Base-by-base conservation (phyloP, 2,329 filamentous ascomycete species). In the Phyllosticta citribraziliensis region DNA sequence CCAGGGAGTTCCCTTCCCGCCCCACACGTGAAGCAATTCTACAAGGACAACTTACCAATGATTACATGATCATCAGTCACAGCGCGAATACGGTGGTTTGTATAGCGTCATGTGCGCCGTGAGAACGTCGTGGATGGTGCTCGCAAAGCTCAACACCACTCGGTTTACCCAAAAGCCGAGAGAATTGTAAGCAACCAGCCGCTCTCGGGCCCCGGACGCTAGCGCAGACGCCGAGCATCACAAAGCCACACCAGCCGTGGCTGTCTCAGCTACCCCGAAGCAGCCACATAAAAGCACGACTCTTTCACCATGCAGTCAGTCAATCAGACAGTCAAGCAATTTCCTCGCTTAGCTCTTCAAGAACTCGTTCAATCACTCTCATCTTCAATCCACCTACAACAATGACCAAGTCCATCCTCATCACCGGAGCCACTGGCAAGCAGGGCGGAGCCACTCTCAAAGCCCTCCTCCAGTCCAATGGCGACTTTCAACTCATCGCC, bases 401-500 rank as follows among this genome's bases (percentile, higher is more conserved):
- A 14, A 75, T 74, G 70, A 66, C 71, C 14, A 73, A 68, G 61
- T 64, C 66, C 20, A 65, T 77, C 14, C 68, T 78, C 56, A 65
- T 78, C 24, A 75, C 74, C 17, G 75, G 76, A 33, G 76, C 75
- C 5, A 78, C 76, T 12, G 75, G 76, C 61, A 76, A 78, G 63
- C 76, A 79, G 69, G 76, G 77, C 60, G 73, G 75, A 52, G 71
- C 74, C 14, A 66, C 74, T 30, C 68, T 79, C 59, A 63, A 71
- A 40, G 73, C 75, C 5, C 67, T 79, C 2, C 68, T 78, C 56
- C 64, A 68, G 54, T 62, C 70, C 5, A 65, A 70, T 57, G 64
- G 71, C 62, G 64, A 69, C 19, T 77, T 81, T 62, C 73, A 80
- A 17, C 82, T 86, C 52, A 74, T 84, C 10, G 84, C 83, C 9